Base-by-base conservation (phyloP, 306 rosid genomes). In the Dryas drummondii region DNA sequence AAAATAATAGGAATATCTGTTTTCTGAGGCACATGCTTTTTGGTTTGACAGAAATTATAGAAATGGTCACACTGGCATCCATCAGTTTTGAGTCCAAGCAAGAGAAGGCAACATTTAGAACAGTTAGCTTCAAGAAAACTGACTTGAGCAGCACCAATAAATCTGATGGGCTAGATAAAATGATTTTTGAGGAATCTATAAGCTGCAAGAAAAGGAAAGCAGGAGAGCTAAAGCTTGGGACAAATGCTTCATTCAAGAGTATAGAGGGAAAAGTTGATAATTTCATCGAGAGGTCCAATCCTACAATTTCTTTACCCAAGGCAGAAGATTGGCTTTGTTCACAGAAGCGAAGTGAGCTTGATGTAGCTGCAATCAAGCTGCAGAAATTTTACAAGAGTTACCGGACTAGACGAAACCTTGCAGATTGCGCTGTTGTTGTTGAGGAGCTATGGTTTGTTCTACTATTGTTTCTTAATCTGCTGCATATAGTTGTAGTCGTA, bases 321-420 rank as follows among this genome's bases (percentile, higher is more conserved):
- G 16, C 41, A 44, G 45, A 71, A 19, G 66, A 32, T 22, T 19
- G 5, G 10, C 5, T 45, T 56, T 55, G 45, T 56, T 0, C 46
- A 3, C 15, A 12, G 6, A 1, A 60, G 55, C 83, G 9, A 73
- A 81, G 79, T 26, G 80, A 86, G 76, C 85, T 77, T 66, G 86
- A 85, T 68, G 83, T 73, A 2, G 96, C 96, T 53, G 96, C 96
- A 66, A 72, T 75, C 42, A 87, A 85, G 85, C 26, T 93, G 53
- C 97, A 93, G 84, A 93, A 93, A 73, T 81, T 88, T 66, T 91
- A 89, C 84, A 91, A 73, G 88, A 82, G 97, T 67, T 91, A 89
- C 80, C 49, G 88, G 72, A 93, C 88, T 4, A 80, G 97, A 72
- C 81, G 98, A 75, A 88, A 71, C 55, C 85, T 93, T 9, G 98